Evolutionary conservation across 768 basidiomycete species (phyloP).

Genomic region (Suillus subluteus): DNA sequence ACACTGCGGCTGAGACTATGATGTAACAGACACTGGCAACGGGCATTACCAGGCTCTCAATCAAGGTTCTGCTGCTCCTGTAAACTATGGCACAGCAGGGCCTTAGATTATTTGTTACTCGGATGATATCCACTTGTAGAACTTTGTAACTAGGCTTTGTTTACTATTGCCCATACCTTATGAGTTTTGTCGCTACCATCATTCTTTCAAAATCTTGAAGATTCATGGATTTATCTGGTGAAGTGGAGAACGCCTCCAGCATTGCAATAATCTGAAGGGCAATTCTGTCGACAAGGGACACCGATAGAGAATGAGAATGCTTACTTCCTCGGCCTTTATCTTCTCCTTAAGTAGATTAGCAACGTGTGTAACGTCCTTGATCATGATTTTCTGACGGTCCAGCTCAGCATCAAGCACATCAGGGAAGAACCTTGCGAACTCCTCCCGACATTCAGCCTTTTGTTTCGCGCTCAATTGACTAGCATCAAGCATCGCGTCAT

Average conservation of each 20-base stretch:
- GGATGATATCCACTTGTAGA: constrained; percentile 2
- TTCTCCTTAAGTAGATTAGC: constrained; percentile 70
- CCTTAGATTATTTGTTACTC: background rate
- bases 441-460: constrained; percentile 51
- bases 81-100: constrained; percentile 39
- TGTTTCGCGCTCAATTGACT: constrained; percentile 54
- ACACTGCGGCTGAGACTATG: background rate
- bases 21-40: constrained; percentile 38
- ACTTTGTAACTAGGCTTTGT: constrained; percentile 11
- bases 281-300: constrained; percentile 11
- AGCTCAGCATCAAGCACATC: constrained; percentile 49
- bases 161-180: constrained; percentile 16
- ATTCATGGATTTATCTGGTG: constrained; percentile 67
- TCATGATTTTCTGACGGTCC: constrained; percentile 56
- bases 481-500: constrained; percentile 8
- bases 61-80: constrained; percentile 26
- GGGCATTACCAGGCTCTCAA: constrained; percentile 39
- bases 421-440: constrained; percentile 80
- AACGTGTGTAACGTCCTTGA: constrained; percentile 66
- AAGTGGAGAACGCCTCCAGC: constrained; percentile 75
- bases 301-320: constrained; percentile 17
- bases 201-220: constrained; percentile 75
- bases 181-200: constrained; percentile 65
- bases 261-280: constrained; percentile 72
- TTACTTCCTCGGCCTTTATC: constrained; percentile 74